These are phyloP conservation scores for Aspergillus sp. DNA, from an alignment of 2,329 filamentous ascomycete genomes.

Conservation along the genomic window DNA sequence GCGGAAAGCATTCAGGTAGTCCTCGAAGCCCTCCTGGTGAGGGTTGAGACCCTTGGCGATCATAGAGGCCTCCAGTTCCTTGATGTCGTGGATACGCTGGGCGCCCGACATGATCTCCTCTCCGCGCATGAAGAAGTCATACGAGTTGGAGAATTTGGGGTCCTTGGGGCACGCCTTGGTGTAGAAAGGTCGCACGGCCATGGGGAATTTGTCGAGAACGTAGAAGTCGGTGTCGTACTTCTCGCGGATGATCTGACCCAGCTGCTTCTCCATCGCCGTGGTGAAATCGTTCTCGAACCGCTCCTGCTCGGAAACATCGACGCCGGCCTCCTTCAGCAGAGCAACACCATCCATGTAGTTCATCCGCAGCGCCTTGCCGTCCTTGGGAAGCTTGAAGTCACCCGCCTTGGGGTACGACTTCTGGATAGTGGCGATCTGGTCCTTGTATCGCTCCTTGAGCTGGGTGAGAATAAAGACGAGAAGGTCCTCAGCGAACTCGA, in stretches of 20 bases:
- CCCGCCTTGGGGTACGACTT: slow-evolving; percentile 52
- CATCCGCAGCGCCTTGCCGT: slow-evolving; percentile 49
- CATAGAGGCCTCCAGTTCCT: slow-evolving; percentile 60
- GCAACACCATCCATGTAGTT: slow-evolving; percentile 52
- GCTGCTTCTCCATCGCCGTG: slow-evolving; percentile 59
- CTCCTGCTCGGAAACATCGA: slow-evolving; percentile 50
- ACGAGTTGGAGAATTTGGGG: slow-evolving; percentile 65
- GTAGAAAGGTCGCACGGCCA: slow-evolving; percentile 86
- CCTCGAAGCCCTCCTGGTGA: slow-evolving; percentile 58
- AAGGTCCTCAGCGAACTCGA: slow-evolving; percentile 50
- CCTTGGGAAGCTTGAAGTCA: slow-evolving; percentile 50
- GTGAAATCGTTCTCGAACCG: slow-evolving; percentile 48
- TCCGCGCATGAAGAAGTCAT: slow-evolving; percentile 71
- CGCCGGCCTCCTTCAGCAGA: slow-evolving; percentile 50
- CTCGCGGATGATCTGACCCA: slow-evolving; percentile 79
- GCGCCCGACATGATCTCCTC: slow-evolving; percentile 69
- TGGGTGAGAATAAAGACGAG: slow-evolving; percentile 50
- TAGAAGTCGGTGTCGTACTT: slow-evolving; percentile 97
- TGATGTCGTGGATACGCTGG: slow-evolving; percentile 64
- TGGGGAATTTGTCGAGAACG: slow-evolving; percentile 93
- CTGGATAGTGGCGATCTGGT: slow-evolving; percentile 48
- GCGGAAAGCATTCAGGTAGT: slow-evolving; percentile 64
- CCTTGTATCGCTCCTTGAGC: slow-evolving; percentile 45
- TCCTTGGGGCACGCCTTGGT: slow-evolving; percentile 74
- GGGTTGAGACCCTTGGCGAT: slow-evolving; percentile 60